Conservation (phyloP, 2,329 filamentous ascomycete species). For the Fusarium sulawesiense region DNA sequence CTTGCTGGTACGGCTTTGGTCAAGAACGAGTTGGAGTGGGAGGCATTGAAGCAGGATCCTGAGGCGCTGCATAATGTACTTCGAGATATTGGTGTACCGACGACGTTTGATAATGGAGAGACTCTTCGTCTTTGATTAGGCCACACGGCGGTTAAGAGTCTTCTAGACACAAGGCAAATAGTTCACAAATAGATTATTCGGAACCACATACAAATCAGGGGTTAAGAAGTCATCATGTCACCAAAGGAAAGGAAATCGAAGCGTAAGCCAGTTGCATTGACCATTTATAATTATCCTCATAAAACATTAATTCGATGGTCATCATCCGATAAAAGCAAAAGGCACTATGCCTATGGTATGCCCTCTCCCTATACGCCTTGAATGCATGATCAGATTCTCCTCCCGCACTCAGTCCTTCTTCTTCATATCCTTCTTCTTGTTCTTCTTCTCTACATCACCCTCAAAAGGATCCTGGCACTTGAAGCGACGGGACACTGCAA, state of each 20-base stretch:
- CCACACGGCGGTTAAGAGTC: neutral
- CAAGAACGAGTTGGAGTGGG: slow-evolving; percentile 69
- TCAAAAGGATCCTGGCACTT: neutral
- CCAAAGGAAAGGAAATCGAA: neutral
- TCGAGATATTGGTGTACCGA: slow-evolving; percentile 48
- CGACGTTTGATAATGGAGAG: slow-evolving; percentile 3
- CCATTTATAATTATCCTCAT: neutral
- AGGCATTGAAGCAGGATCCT: slow-evolving; percentile 59
- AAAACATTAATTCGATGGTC: neutral
- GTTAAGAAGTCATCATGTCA: neutral
- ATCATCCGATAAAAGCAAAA: neutral
- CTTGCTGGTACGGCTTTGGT: slow-evolving; percentile 72
- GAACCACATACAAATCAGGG: neutral
- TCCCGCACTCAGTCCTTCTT: neutral
- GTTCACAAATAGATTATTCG: neutral
- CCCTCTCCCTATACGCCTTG: neutral
- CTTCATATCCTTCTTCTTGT: neutral
- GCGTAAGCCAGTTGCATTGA: neutral
- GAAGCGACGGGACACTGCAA: neutral
- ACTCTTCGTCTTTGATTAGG: slow-evolving; percentile 3
- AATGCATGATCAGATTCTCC: neutral
- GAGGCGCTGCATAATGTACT: slow-evolving; percentile 41
- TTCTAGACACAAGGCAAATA: neutral
- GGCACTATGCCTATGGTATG: neutral
- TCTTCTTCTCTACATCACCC: neutral